These are phyloP conservation scores for Fusarium sp. DNA, from an alignment of 2,329 filamentous ascomycete species.

Conservation along the genomic window DNA sequence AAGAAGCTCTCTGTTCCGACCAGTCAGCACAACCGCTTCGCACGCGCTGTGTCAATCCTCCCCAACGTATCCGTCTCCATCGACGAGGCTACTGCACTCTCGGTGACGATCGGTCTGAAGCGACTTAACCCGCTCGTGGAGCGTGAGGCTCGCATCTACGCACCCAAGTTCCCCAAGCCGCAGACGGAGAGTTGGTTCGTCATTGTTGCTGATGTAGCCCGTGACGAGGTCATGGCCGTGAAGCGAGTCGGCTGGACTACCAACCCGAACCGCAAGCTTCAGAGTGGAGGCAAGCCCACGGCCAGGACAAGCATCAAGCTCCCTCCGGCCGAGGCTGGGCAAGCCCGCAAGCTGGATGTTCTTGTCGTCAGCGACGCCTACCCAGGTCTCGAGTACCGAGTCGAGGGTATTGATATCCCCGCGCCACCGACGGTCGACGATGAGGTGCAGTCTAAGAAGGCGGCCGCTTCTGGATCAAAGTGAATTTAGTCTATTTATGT, in stretches of 20 bases:
- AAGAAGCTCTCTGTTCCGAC: constrained; percentile 64
- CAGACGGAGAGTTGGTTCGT: constrained; percentile 96
- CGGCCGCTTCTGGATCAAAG: constrained; percentile 27
- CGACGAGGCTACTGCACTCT: constrained; percentile 69
- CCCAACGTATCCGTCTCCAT: constrained; percentile 77
- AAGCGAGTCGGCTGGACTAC: constrained; percentile 84
- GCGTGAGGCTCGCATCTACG: constrained; percentile 81
- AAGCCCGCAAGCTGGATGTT: constrained; percentile 76
- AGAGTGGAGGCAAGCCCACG: constrained; percentile 60
- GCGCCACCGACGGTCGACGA: constrained; percentile 61
- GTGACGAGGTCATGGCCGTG: constrained; percentile 84
- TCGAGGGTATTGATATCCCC: constrained; percentile 65
- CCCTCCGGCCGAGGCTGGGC: constrained; percentile 59
- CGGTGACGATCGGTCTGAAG: constrained; percentile 72
- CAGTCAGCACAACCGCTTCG: constrained; percentile 60
- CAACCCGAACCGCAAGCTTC: constrained; percentile 47
- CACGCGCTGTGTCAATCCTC: constrained; percentile 72
- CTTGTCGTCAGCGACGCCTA: constrained; percentile 89
- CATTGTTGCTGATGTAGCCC: constrained; percentile 74
- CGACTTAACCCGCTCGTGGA: constrained; percentile 76
- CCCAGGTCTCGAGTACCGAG: constrained; percentile 74
- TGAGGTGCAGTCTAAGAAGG: constrained; percentile 58
- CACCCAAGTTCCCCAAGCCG: constrained; percentile 91
- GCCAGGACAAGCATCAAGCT: constrained; percentile 71
- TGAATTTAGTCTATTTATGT: constrained; percentile 38